These are phyloP conservation scores for Hemileia vastatrix DNA, from an alignment of 1,284 basidiomycete species.

Conservation along the genomic window DNA sequence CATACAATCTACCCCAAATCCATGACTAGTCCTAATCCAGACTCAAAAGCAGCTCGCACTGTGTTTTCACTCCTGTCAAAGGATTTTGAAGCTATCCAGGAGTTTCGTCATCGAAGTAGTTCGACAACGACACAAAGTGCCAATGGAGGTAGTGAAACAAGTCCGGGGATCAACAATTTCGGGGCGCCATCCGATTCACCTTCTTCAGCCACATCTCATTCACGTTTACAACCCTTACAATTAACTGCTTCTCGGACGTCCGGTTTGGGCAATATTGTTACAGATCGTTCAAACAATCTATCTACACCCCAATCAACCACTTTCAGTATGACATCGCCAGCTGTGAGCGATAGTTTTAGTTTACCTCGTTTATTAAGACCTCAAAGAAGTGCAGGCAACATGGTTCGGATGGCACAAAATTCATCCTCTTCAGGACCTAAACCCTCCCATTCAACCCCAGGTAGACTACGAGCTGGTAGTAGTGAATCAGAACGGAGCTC, in stretches of 20 bases:
- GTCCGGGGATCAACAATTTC: neutral
- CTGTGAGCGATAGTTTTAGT: no score
- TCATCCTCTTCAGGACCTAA: neutral
- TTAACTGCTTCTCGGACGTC: neutral
- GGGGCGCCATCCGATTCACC: neutral
- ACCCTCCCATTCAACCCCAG: neutral
- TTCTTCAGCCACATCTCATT: neutral
- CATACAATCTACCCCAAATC: slow-evolving; percentile 2
- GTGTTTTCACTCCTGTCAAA: slow-evolving; percentile 16
- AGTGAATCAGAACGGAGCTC: slow-evolving; percentile 10
- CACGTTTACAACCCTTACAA: neutral
- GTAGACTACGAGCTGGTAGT: slow-evolving; percentile 5
- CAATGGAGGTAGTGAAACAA: neutral
- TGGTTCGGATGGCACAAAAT: no score
- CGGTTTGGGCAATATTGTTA: neutral
- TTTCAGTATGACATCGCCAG: neutral
- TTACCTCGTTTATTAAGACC: no score
- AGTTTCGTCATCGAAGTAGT: slow-evolving; percentile 6
- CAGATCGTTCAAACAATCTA: neutral
- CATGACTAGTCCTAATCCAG: slow-evolving; percentile 9
- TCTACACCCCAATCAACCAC: neutral
- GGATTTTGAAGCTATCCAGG: slow-evolving; percentile 20
- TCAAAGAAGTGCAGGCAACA: slow-evolving; percentile 9
- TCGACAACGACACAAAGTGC: neutral
- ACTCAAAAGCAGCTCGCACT: slow-evolving; percentile 7